Evolutionary conservation across 169 alveolate species (phyloP), one percentile per base, ranked within the genome.

Genomic region (Eimeria necatrix): DNA sequence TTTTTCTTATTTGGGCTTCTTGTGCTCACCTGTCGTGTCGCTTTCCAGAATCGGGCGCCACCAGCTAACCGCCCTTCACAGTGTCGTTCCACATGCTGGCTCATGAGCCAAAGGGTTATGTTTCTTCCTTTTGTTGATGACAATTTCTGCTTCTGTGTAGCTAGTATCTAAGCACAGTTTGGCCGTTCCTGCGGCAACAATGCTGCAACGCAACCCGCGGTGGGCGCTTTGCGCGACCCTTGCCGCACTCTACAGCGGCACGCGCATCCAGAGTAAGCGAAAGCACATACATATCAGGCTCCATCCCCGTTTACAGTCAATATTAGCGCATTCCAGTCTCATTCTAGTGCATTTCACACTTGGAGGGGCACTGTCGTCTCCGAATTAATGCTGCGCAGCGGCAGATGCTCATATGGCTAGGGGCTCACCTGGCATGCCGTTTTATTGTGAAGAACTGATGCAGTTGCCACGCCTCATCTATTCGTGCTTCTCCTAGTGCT

Each of bases 21-120:
- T 32, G 16, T 7, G 84, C 84, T 73, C 84, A 56, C 12, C 12
- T 73, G 26, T n/a, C 70, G 14, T 80, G 71, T 41, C 41, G 88
- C 88, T 51, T 24, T 20, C 49, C 20, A 64, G 88, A 48, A 76
- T 68, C 56, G 91, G 91, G 78, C 91, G 91, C 78, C 64, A 32
- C 73, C 91, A 84, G 91, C 91, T 56, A 64, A 84, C 91, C 49
- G 91, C 76, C 91, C 22, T 84, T 84, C 91, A 84, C 91, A 84
- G 91, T 48, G 91, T 84, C 78, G 91, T 53, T 84, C 78, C 91
- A 52, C 76, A 41, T 20, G 24, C 60, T 84, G 76, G 59, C 78
- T 60, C 91, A 84, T 84, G 73, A 41, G 76, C 76, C 91, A 59
- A 64, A 26, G 53, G 64, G 32, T 32, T 56, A 84, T 59, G 20